Evolutionary conservation across 2,329 filamentous ascomycete species (phyloP).

Genomic region (Hypoxylon sp.): DNA sequence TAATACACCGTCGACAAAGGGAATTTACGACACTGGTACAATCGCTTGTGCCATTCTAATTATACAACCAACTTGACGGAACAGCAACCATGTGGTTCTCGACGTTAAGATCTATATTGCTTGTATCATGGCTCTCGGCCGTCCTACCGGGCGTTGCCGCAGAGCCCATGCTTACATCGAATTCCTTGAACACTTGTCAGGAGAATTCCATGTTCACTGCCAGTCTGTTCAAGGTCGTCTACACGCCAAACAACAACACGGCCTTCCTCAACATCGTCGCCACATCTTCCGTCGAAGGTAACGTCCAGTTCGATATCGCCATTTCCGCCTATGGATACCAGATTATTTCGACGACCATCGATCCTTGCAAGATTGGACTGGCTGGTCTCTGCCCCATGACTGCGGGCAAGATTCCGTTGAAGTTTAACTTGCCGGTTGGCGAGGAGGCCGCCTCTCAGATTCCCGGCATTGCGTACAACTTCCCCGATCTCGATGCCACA

Average conservation of each 20-base stretch:
- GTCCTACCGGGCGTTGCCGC: constrained; percentile 62
- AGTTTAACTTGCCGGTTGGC: constrained; percentile 70
- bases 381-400: constrained; percentile 90
- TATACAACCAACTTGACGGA: too few relatives aligned
- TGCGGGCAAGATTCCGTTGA: constrained; percentile 79
- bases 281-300: constrained; percentile 82
- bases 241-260: constrained; percentile 77
- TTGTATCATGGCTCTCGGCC: constrained; percentile 56
- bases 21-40: too few relatives aligned
- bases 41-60: too few relatives aligned
- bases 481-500: constrained; percentile 83
- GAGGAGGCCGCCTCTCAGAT: constrained; percentile 66
- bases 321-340: constrained; percentile 85
- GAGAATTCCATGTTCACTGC: constrained; percentile 85
- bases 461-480: constrained; percentile 80
- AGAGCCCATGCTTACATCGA: constrained; percentile 77
- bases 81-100: constrained; percentile 58
- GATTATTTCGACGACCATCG: constrained; percentile 70
- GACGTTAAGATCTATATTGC: constrained; percentile 54
- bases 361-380: constrained; percentile 78
- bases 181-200: constrained; percentile 86
- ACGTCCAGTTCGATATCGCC: constrained; percentile 78
- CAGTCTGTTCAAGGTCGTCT: constrained; percentile 85
- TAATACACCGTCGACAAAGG: too few relatives aligned
- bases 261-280: constrained; percentile 79